phyloP scores from a whole-genome alignment of 257 asterid species.

The Salvia splendens region DNA sequence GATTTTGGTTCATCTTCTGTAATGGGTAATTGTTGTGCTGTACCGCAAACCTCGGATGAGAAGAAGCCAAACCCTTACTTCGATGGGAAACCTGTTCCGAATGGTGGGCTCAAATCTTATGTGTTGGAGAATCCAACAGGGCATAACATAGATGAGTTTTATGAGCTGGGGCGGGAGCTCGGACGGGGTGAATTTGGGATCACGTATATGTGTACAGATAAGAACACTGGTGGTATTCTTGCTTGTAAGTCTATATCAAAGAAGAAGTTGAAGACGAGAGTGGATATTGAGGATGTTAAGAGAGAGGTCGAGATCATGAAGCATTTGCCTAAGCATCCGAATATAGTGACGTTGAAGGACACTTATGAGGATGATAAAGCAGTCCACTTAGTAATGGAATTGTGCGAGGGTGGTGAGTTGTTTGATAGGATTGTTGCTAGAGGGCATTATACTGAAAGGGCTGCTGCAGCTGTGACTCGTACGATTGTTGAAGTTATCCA shows the following conservation, averaged over 20 bases:
- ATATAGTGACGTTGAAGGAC: constrained; percentile 57
- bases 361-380: constrained; percentile 62
- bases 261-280: constrained; percentile 56
- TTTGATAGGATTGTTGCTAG: constrained; percentile 65
- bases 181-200: constrained; percentile 71
- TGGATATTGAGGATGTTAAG: constrained; percentile 68
- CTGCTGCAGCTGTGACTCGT: constrained; percentile 64
- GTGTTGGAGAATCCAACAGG: constrained; percentile 46
- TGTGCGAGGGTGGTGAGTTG: constrained; percentile 73
- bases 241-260: constrained; percentile 73
- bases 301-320: constrained; percentile 69
- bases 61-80: constrained; percentile 39
- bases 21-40: constrained; percentile 61
- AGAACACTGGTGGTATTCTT: constrained; percentile 35
- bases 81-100: constrained; percentile 27
- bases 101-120: constrained; percentile 41
- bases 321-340: constrained; percentile 61
- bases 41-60: constrained; percentile 47
- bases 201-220: constrained; percentile 59
- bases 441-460: constrained; percentile 72
- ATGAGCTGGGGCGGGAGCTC: constrained; percentile 54
- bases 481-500: constrained; percentile 63
- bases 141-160: constrained; percentile 41
- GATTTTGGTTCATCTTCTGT: constrained; percentile 19
- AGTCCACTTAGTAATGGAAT: constrained; percentile 68